Percentiles rank a stretch among this genome's conserved stretches.
Evolutionary conservation across 768 basidiomycete genomes (phyloP).

Genomic region (Phanerodontia chrysosporium): DNA sequence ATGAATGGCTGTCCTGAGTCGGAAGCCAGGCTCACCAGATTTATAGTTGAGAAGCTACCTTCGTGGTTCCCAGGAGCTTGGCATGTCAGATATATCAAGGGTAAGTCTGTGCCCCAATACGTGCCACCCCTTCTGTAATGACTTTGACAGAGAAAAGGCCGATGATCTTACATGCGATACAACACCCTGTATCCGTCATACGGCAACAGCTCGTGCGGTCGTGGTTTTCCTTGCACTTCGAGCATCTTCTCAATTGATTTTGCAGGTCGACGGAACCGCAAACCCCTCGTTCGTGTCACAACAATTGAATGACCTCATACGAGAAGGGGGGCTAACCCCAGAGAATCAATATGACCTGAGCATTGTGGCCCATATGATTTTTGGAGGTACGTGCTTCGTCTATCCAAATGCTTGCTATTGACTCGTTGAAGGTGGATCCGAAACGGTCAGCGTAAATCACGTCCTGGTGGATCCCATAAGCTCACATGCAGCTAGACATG

Average conservation of each 20-base stretch:
- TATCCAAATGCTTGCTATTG: not conserved
- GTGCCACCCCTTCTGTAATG: not conserved
- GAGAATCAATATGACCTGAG: not conserved
- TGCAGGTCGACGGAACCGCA: not conserved
- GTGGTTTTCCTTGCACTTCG: not conserved
- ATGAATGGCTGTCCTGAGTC: too few relatives aligned
- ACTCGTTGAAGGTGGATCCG: not conserved
- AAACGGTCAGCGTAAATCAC: not conserved
- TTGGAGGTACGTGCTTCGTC: not conserved
- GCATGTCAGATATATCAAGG: slow-evolving; percentile 1
- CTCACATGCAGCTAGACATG: not conserved
- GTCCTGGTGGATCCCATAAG: not conserved
- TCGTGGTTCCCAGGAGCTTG: slow-evolving; percentile 14
- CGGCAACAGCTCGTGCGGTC: not conserved
- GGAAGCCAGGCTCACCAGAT: not conserved
- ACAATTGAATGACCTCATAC: not conserved
- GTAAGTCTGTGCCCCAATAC: not conserved
- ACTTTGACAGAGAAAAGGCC: not conserved
- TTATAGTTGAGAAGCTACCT: slow-evolving; percentile 2
- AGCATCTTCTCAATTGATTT: not conserved
- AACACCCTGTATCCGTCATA: not conserved
- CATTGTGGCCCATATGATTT: slow-evolving; percentile 1
- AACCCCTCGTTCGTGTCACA: not conserved
- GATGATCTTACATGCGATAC: not conserved
- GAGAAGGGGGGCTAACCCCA: not conserved